Evolutionary conservation across 2,329 filamentous ascomycete genomes (phyloP).

Genomic region (Fusarium sororula): DNA sequence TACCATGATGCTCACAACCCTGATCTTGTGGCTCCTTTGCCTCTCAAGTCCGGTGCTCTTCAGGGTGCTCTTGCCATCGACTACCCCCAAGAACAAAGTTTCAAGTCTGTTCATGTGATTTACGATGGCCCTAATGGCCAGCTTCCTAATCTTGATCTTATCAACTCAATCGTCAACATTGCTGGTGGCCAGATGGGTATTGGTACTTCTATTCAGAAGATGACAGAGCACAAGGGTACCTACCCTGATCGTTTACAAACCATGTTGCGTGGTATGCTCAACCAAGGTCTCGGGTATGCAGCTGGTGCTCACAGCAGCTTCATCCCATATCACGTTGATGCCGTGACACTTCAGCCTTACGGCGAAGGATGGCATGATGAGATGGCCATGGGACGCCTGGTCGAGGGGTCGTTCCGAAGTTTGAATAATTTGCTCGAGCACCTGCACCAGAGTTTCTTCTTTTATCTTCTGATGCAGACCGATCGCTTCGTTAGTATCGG

Average conservation of each 20-base stretch:
- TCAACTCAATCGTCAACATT: slow-evolving; percentile 92
- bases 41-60: slow-evolving; percentile 90
- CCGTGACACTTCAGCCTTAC: slow-evolving; percentile 89
- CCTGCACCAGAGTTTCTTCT: slow-evolving; percentile 98
- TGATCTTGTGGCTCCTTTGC: slow-evolving; percentile 74
- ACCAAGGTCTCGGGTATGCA: slow-evolving; percentile 87
- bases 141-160: slow-evolving; percentile 91
- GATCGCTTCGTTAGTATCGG: slow-evolving; percentile 97
- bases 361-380: slow-evolving; percentile 97
- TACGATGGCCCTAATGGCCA: slow-evolving; percentile 98
- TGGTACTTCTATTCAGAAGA: slow-evolving; percentile 82
- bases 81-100: slow-evolving; percentile 84
- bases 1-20: slow-evolving; percentile 91
- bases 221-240: slow-evolving; percentile 82
- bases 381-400: slow-evolving; percentile 89
- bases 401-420: slow-evolving; percentile 91
- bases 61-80: slow-evolving; percentile 95
- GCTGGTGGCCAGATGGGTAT: slow-evolving; percentile 94
- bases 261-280: slow-evolving; percentile 91
- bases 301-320: slow-evolving; percentile 94
- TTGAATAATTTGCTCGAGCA: slow-evolving; percentile 97
- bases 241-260: slow-evolving; percentile 86
- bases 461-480: slow-evolving; percentile 91
- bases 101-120: slow-evolving; percentile 87
- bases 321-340: slow-evolving; percentile 97